Conservation (phyloP, 371 early-diverging fungal species). For the Mortierella sp. region DNA sequence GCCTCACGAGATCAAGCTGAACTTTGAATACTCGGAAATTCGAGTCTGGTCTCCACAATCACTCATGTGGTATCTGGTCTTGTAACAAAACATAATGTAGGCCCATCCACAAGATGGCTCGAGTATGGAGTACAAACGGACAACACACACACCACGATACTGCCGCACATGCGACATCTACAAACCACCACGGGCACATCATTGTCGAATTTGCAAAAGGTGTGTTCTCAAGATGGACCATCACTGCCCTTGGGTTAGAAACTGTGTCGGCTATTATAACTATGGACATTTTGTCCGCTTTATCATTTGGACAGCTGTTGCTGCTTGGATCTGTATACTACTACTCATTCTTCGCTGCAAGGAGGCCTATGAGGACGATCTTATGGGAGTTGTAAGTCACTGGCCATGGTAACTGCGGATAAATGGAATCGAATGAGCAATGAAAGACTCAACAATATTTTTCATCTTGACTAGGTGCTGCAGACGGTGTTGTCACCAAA, state of each 20-base stretch:
- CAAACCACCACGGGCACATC: conserved; percentile 88
- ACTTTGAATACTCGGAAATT: background rate
- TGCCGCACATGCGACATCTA: conserved; percentile 79
- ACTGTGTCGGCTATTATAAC: conserved; percentile 93
- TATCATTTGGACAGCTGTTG: conserved; percentile 73
- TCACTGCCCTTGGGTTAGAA: conserved; percentile 98
- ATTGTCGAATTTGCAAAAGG: conserved; percentile 80
- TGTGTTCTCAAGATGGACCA: conserved; percentile 94
- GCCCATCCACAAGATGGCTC: conserved; percentile 43
- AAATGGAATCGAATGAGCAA: no score
- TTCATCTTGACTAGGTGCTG: conserved; percentile 3
- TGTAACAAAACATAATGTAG: conserved; percentile 6
- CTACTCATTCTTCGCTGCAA: conserved; percentile 55
- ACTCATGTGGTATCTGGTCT: background rate
- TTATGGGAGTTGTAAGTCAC: conserved; percentile 32
- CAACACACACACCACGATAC: conserved; percentile 65
- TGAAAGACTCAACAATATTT: background rate
- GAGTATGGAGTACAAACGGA: conserved; percentile 35
- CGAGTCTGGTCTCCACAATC: no score
- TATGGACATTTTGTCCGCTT: conserved; percentile 92
- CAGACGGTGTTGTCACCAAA: conserved; percentile 61
- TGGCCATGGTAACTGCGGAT: no score
- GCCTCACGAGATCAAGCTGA: no score
- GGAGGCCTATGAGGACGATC: conserved; percentile 63
- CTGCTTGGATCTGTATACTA: conserved; percentile 60